phyloP scores from a whole-genome alignment of 345 rosid genomes.

The Ceriops zippeliana region DNA sequence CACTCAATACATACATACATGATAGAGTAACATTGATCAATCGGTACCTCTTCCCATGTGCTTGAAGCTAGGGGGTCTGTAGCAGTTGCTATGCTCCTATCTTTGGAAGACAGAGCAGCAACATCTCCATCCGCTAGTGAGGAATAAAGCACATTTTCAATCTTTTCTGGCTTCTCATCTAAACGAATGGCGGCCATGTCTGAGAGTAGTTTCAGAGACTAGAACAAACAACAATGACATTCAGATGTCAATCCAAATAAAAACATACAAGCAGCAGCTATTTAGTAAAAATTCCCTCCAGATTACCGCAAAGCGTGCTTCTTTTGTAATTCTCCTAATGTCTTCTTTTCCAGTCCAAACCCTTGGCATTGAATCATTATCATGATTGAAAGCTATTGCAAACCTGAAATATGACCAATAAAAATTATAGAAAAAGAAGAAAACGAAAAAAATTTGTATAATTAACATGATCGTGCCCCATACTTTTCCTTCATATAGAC shows the following conservation, averaged over 20 bases:
- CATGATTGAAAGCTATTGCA: slow-evolving; percentile 60
- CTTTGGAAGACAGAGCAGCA: slow-evolving; percentile 40
- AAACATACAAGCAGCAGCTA: not conserved
- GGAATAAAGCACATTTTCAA: slow-evolving; percentile 47
- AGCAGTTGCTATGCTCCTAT: slow-evolving; percentile 38
- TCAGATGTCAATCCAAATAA: slow-evolving; percentile 17
- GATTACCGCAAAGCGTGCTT: slow-evolving; percentile 62
- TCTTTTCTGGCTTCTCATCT: slow-evolving; percentile 62
- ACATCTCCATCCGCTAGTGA: slow-evolving; percentile 53
- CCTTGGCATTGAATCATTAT: slow-evolving; percentile 65
- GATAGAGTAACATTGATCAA: slow-evolving; percentile 1
- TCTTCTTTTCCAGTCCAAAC: slow-evolving; percentile 78
- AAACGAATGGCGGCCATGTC: slow-evolving; percentile 65
- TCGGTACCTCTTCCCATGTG: slow-evolving; percentile 65
- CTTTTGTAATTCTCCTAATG: slow-evolving; percentile 55
- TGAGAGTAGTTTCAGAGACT: slow-evolving; percentile 59
- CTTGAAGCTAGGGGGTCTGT: slow-evolving; percentile 62
- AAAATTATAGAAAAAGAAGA: slow-evolving; percentile 16
- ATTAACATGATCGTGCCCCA: not conserved
- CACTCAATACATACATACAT: not conserved
- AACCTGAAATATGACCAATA: slow-evolving; percentile 45
- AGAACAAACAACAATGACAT: slow-evolving; percentile 22
- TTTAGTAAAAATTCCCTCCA: slow-evolving; percentile 14
- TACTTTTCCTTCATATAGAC: slow-evolving; percentile 76
- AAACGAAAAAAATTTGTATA: not conserved